Base-by-base conservation (phyloP, 345 rosid genomes). In the Gynandropsis gynandra region DNA sequence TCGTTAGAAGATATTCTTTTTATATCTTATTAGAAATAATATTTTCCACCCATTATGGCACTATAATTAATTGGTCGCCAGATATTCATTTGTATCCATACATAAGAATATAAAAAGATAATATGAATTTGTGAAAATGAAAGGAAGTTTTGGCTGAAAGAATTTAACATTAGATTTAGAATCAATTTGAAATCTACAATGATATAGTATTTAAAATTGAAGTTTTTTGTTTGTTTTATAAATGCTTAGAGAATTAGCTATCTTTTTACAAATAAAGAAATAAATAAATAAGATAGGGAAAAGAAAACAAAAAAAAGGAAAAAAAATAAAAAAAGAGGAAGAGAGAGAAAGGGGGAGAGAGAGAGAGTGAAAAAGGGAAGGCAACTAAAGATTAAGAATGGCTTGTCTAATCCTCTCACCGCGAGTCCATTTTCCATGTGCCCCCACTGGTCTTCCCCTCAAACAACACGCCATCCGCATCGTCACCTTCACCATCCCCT, bases 341-440 rank as follows among this genome's bases (percentile, higher is more conserved):
- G 5, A 33, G 4, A 21, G 34, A 21, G 15, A 42, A 34, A 61
- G 36, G 19, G 24, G 52, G 66, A 34, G 19, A 46, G 34, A 27
- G 21, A 34, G 14, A 35, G 12, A 34, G 35, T 13, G 13, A 16
- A 21, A 55, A 56, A 17, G 39, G 27, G 1, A 56, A 49, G 50
- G 20, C 54, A 56, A 35, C 29, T 24, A 24, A 24, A 24, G 4
- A 24, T 24, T 24, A 24, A 24, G 29, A 24, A 48, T 66, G 79
- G 46, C 56, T 56, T 62, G 66, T 77, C 72, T 62, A 64, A 66
- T 65, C 66, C 9, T 38, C 19, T 42, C 51, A 46, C 74, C 29
- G 29, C 29, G 50, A 70, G 69, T 71, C 71, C 60, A 71, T 74
- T 54, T 64, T 55, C 43, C 72, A 43, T 62, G 45, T 38, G 41